Evolutionary conservation across 208 protist species (phyloP), one percentile per base, ranked within the genome.

Genomic region (Phytomonas sp.): DNA sequence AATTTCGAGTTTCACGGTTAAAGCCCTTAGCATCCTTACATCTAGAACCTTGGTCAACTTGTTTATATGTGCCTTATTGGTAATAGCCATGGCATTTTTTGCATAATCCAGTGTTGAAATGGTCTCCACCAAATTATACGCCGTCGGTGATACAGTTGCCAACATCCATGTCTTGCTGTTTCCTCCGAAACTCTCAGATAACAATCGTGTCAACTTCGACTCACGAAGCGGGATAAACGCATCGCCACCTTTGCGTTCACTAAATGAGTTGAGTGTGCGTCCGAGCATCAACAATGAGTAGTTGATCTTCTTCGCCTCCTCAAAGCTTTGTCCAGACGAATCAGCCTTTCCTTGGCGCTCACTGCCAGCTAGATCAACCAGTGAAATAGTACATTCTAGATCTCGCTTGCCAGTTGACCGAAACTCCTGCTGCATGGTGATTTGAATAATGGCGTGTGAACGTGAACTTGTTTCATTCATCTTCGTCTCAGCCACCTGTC

Each of bases 101-200:
- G 88, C 88, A 72, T 93, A 93, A 67, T 92, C 80, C 12, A 91
- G 67, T n/a, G 82, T 93, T 29, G 83, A 87, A 12, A 86, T 75
- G n/a, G 82, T 82, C 69, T 89, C 83, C 29, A 76, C 89, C 29
- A 86, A 68, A 67, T 89, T 89, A 84, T 34, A 71, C 42, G 73
- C 75, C 1, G 89, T 79, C 29, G 96, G 94, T 6, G 80, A 82
- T 45, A 98, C 81, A 29, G 85, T 94, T 60, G 88, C 93, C 66
- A 97, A 92, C 89, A 98, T 92, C 74, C 97, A 84, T 42, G 95
- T 97, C 70, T 93, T 94, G 64, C 91, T 94, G 73, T 97, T 97
- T 52, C 89, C 92, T 42, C 92, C 92, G 66, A 97, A 92, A 68
- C 88, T 95, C 77, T 97, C 89, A 30, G 90, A 90, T 67, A 95